Percentiles rank a stretch among this genome's conserved stretches.
phyloP scores from a whole-genome alignment of 805 yeast species.

The Barnettozyma californica region DNA sequence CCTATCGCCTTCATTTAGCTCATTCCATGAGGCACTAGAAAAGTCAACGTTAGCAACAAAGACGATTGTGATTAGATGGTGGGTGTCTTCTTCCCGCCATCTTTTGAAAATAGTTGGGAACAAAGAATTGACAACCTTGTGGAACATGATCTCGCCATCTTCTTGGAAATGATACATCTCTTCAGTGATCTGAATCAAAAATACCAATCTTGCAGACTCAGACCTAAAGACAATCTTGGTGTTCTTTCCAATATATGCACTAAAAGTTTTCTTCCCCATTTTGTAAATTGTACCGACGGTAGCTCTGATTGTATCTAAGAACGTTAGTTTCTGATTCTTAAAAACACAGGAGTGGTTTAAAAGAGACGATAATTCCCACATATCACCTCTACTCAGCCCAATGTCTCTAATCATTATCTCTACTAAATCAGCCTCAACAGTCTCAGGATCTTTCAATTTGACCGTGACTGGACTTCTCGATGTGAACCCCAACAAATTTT shows the following conservation, averaged over 20 bases:
- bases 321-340: conserved; percentile 57
- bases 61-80: conserved; percentile 87
- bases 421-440: conserved; percentile 72
- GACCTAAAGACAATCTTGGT: conserved; percentile 86
- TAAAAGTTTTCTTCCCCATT: conserved; percentile 62
- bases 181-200: conserved; percentile 80
- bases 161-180: conserved; percentile 99
- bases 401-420: conserved; percentile 80
- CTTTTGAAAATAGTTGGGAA: conserved; percentile 83
- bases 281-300: conserved; percentile 55
- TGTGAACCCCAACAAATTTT: conserved; percentile 55
- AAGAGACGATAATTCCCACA: conserved; percentile 76
- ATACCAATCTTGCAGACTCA: conserved; percentile 79
- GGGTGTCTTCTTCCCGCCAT: conserved; percentile 85
- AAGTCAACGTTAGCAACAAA: conserved; percentile 73
- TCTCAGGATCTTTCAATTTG: conserved; percentile 36
- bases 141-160: conserved; percentile 90
- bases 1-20: conserved; percentile 65
- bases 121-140: conserved; percentile 85
- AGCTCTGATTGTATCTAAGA: conserved; percentile 58
- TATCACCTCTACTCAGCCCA: conserved; percentile 80
- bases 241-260: conserved; percentile 67
- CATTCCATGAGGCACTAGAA: conserved; percentile 44
- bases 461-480: conserved; percentile 64
- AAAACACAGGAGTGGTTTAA: conserved; percentile 62